A percentile compares a stretch with the other conserved stretches of the same genome.
Evolutionary conservation across 2,329 filamentous ascomycete genomes (phyloP).

Genomic region (Hymenoscyphus albidus): DNA sequence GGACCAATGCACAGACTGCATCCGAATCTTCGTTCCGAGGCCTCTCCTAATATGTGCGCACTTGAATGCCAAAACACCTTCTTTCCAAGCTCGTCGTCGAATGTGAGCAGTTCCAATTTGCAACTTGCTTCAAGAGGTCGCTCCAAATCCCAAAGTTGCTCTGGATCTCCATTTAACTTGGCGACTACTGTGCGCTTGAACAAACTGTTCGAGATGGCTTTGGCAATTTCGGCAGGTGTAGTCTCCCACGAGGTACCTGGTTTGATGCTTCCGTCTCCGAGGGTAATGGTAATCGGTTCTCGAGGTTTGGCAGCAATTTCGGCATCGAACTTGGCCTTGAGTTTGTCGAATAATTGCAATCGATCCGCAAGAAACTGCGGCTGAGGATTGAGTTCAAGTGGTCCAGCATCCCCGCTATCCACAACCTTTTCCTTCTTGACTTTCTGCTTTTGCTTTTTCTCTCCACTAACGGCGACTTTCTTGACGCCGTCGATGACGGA

Average conservation of each 20-base stretch:
- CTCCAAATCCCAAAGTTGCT: conserved; percentile 86
- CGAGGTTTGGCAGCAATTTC: conserved; percentile 68
- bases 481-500: conserved; percentile 55
- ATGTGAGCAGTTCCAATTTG: conserved; percentile 79
- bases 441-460: conserved; percentile 35
- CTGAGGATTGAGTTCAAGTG: conserved; percentile 49
- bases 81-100: conserved; percentile 69
- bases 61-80: conserved; percentile 98
- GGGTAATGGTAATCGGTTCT: conserved; percentile 69
- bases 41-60: conserved; percentile 93
- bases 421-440: conserved; percentile 49
- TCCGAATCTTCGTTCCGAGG: conserved; percentile 83
- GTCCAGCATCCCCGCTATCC: conserved; percentile 40
- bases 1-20: conserved; percentile 93
- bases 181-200: conserved; percentile 86
- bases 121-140: conserved; percentile 85
- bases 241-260: conserved; percentile 86
- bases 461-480: conserved; percentile 51
- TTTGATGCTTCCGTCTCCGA: conserved; percentile 67
- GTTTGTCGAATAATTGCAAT: conserved; percentile 80
- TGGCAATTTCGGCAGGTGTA: conserved; percentile 74
- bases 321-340: conserved; percentile 79
- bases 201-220: conserved; percentile 77
- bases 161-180: conserved; percentile 67
- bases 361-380: conserved; percentile 80